Evolutionary conservation across 129 eudicot genomes (phyloP), one percentile per base, ranked within the genome.

Genomic region (Helichrysum umbraculigerum): DNA sequence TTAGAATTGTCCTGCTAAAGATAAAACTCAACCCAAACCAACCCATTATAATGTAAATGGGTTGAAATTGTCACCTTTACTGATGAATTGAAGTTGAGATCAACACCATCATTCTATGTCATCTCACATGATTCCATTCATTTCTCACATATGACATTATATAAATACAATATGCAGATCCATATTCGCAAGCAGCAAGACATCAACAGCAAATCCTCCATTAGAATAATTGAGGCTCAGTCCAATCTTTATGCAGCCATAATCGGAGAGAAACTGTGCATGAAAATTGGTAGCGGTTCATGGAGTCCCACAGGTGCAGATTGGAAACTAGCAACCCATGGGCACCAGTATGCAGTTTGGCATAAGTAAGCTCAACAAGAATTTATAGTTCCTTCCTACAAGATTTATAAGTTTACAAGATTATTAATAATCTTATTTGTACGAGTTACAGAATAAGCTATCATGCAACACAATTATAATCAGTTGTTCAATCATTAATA

Each of bases 341-440:
- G 98, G 29, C 85, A 88, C 76, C 82, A 89, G 74, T 93, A 93
- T 5, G 98, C 98, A 4, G 98, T 93, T 60, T 93, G 96, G 98
- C 84, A 79, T 54, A 90, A 88, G 81, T 91, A 85, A 63, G 57
- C 57, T 35, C 29, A 29, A 51, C 54, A 63, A 52, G 35, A 8
- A 9, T 66, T 0, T 63, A 33, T 51, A 1, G 35, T 72, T 21
- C 10, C 62, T 8, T 54, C 44, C 52, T 59, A 73, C 39, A 28
- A 37, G 74, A 42, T 10, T 8, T 1, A 75, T 66, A 62, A 74
- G 68, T 35, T 65, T 52, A 62, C 51, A 50, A 66, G 50, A 33
- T 44, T 58, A 32, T 65, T 22, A 35, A 71, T 79, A 51, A 79
- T 44, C 44, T 16, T 6, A 66, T 37, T 28, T 22, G 50, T 42